These are phyloP conservation scores for Phytophthora capsici DNA, from an alignment of 352 stramenopile species.

Conservation along the genomic window DNA sequence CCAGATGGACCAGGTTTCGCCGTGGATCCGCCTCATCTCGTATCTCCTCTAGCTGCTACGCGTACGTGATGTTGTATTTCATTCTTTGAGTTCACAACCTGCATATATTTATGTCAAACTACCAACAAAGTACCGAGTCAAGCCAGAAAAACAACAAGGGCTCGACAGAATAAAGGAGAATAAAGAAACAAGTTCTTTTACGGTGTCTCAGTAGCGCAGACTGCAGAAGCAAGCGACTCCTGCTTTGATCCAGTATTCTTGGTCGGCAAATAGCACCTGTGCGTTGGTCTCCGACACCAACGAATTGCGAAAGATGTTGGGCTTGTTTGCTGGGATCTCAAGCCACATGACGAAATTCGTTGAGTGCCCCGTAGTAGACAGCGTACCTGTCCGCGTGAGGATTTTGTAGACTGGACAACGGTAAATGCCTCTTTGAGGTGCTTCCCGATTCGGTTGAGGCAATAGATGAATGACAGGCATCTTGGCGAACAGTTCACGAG, in stretches of 20 bases:
- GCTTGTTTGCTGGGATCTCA: conserved; percentile 89
- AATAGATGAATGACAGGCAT: conserved; percentile 92
- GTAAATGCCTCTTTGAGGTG: conserved; percentile 87
- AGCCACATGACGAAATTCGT: conserved; percentile 98
- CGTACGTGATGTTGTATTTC: conserved; percentile 20
- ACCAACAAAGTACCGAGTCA: conserved; percentile 13
- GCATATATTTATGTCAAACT: conserved; percentile 50
- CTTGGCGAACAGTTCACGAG: conserved; percentile 93
- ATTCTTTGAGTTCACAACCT: conserved; percentile 16
- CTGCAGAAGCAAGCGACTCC: conserved; percentile 95
- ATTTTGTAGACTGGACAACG: conserved; percentile 97
- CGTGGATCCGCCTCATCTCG: conserved; percentile 65
- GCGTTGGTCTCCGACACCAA: conserved; percentile 94
- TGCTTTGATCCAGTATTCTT: conserved; percentile 96
- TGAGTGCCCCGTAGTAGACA: conserved; percentile 50
- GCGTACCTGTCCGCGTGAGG: conserved; percentile 80
- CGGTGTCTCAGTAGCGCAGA: conserved; percentile 82
- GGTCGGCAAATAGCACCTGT: conserved; percentile 90
- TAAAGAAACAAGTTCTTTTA: conserved; percentile 11
- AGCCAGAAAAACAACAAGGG: neutral
- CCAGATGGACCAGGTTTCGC: conserved; percentile 58
- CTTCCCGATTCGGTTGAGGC: conserved; percentile 78
- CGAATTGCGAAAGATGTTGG: conserved; percentile 82
- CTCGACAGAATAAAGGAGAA: conserved; percentile 17
- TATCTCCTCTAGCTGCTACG: conserved; percentile 49